Conservation (phyloP, 2,329 filamentous ascomycete species). For the Penicillium sp. region DNA sequence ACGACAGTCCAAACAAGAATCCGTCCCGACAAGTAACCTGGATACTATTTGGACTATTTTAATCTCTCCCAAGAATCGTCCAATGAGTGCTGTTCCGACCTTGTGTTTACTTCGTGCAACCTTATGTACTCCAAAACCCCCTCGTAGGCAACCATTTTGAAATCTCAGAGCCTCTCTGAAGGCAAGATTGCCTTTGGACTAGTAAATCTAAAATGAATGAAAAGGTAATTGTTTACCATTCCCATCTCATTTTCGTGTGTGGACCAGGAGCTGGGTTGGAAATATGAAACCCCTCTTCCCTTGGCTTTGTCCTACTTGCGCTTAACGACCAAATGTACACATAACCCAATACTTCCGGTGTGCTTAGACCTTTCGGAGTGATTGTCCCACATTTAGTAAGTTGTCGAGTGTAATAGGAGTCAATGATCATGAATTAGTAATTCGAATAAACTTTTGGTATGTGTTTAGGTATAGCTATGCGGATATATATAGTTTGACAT, state of each 20-base stretch:
- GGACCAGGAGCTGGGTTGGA: conserved; percentile 8
- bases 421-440: neutral
- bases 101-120: conserved; percentile 12
- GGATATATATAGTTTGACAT: neutral
- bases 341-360: conserved; percentile 12
- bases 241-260: conserved; percentile 1
- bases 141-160: conserved; percentile 4
- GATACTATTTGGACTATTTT: conserved; percentile 7
- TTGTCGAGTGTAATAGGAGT: neutral
- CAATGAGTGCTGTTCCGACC: conserved; percentile 20
- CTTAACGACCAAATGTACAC: conserved; percentile 6
- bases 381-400: neutral
- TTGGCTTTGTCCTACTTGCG: conserved; percentile 20
- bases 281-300: conserved; percentile 7
- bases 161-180: neutral
- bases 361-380: conserved; percentile 11
- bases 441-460: neutral
- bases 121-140: neutral
- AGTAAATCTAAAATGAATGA: neutral
- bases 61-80: conserved; percentile 7
- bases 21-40: conserved; percentile 1
- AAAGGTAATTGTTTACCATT: neutral
- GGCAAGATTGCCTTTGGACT: neutral
- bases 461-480: too few species aligned
- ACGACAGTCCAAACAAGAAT: conserved; percentile 12